Evolutionary conservation across 2,329 filamentous ascomycete species (phyloP), one percentile per base, ranked within the genome.

Genomic region (Exserohilum turcica): DNA sequence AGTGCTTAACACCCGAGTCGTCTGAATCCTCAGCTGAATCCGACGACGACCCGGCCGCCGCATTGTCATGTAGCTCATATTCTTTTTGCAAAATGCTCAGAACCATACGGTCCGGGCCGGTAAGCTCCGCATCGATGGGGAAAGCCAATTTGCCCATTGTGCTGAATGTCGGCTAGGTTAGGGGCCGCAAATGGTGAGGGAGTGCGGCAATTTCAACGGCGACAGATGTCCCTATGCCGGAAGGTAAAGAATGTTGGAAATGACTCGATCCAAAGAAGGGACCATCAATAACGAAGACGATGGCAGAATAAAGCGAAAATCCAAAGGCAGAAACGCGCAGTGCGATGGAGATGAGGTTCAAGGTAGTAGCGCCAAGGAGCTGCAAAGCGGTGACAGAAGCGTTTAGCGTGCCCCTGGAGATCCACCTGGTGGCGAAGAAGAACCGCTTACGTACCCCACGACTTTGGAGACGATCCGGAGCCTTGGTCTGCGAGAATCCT

Each of bases 101-200:
- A 15, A 73, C 67, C 38, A 72, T 50, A 21, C 65, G 68, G 43
- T 73, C 70, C 32, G 65, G 65, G 6, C 48, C 54, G 3, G 69
- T 72, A 10, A 73, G 66, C 44, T 71, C 64, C 36, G 64, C 64
- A 59, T 70, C 67, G 10, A 61, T 62, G 45, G 65, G 61, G 39
- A 70, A 71, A 35, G 66, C 61, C 5, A 73, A 57, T 39, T 65
- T 66, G 54, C 67, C 68, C 68, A 71, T 73, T 12, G 6, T 32
- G 31, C 12, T 37, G 44, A 29, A 15, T 37, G 48, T 45, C n/a
- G 43, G 36, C 29, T 48, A 49, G 24, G 43, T 35, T 48, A n/a
- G 43, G 27, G 29, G 43, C 18, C 33, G 24, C 3, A 33, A 16
- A 27, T 35, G 28, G 16, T n/a, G 32, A 33, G 33, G 28, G 15